Base-by-base conservation (phyloP, 495 filamentous ascomycete genomes). In the Annulohypoxylon maeteangense region DNA sequence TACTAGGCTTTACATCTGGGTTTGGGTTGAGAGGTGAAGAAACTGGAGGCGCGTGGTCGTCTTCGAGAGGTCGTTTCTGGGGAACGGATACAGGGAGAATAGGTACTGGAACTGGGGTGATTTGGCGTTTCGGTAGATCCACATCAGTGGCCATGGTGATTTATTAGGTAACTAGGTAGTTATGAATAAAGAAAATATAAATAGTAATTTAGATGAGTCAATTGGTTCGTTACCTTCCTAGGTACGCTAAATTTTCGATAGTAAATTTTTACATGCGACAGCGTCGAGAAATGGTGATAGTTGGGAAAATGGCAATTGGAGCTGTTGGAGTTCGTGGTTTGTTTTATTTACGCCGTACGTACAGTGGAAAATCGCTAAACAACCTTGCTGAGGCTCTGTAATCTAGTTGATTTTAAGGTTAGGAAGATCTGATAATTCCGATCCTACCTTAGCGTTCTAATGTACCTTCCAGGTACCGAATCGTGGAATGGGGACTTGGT, bases 21-120 rank as follows among this genome's bases (percentile, higher is more conserved):
- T 89, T 87, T 20, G 88, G 88, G 61, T 90, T 90, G 11, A 90
- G 80, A 4, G 88, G 88, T 11, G 88, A 90, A 0, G 88, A 83
- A 7, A 90, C 82, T 0, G 88, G 80, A 2, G 88, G 88, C 62
- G 79, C 80, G 71, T 87, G 82, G 72, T 86, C 83, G 53, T 87
- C 84, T 23, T 83, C 79, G 67, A 80, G 81, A 56, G 79, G 76
- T 61, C 84, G 85, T 74, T 90, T 91, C 70, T 88, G 86, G 1
- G 89, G 89, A 44, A 90, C 79, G 48, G 86, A 79, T 53, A 79
- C 67, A 11, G 75, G 59, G 68, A 78, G 61, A 42, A 75, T 50
- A 34, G 75, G 70, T 4, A 67, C n/a, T n/a, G 74, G 74, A 3
- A 81, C 74, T 34, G 79, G 83, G 5, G 79, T 85, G 16, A 72